A percentile compares a stretch with the other conserved stretches of the same genome.
Evolutionary conservation across 495 filamentous ascomycete species (phyloP).

Genomic region (Glutinoglossum americanum): DNA sequence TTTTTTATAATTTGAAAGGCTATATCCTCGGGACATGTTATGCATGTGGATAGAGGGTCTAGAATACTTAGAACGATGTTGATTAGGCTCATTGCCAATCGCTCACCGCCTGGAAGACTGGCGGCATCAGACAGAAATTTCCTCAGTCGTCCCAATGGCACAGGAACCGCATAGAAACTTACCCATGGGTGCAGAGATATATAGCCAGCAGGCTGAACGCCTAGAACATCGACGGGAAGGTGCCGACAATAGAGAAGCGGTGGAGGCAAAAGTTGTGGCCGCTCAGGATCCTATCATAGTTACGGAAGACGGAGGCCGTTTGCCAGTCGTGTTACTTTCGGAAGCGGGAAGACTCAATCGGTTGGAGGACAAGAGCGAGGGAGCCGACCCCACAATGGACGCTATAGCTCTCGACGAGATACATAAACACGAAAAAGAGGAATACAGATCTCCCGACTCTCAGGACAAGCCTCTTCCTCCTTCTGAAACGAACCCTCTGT

Average conservation of each 20-base stretch:
- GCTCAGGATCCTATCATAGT: constrained; percentile 53
- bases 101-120: neutral
- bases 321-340: constrained; percentile 40
- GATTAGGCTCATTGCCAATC: no score
- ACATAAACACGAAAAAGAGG: constrained; percentile 8
- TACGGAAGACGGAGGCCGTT: constrained; percentile 37
- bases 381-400: neutral
- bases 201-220: constrained; percentile 1
- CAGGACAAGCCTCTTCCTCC: constrained; percentile 22
- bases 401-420: constrained; percentile 5
- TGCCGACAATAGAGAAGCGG: constrained; percentile 20
- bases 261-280: no score
- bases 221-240: constrained; percentile 9
- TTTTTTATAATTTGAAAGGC: no score
- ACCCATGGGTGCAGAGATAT: neutral
- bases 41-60: no score
- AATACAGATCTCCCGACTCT: no score
- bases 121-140: no score
- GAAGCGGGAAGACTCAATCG: constrained; percentile 48
- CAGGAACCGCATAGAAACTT: neutral
- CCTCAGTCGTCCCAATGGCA: neutral
- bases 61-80: no score
- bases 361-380: constrained; percentile 29
- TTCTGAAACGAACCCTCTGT: constrained; percentile 56
- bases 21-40: no score